Evolutionary conservation across 768 basidiomycete genomes (phyloP).

Genomic region (Hericium erinaceus): DNA sequence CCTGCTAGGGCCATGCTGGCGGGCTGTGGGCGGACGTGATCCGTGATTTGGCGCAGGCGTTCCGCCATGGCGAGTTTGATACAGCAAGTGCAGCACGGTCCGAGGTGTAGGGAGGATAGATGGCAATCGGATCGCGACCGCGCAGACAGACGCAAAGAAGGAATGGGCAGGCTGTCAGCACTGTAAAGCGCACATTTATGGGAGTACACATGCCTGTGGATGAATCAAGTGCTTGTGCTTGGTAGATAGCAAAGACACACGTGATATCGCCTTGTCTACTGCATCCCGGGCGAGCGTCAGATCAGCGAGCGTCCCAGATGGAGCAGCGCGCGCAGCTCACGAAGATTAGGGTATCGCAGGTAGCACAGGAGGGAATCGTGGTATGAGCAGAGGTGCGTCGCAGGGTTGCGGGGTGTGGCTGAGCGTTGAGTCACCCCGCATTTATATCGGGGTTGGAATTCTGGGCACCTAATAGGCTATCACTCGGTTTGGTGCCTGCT

Average conservation of each 20-base stretch:
- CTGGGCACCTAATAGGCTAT: no score
- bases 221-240: neutral
- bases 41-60: constrained; percentile 52
- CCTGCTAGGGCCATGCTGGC: constrained; percentile 30
- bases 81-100: neutral
- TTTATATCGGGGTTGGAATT: no score
- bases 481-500: no score
- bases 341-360: no score
- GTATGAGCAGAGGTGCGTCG: no score
- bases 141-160: neutral
- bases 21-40: constrained; percentile 35
- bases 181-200: neutral
- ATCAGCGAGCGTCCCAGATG: no score
- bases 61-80: constrained; percentile 31
- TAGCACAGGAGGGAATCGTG: no score
- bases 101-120: neutral
- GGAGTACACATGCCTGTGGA: neutral
- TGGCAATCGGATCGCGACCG: no score
- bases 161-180: neutral
- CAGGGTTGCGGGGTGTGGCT: no score
- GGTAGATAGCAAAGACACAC: neutral
- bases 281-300: neutral
- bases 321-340: no score
- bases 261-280: neutral
- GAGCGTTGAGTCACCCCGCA: no score